phyloP scores from a whole-genome alignment of 305 asterid genomes.

The Stenogyne calaminthoides region DNA sequence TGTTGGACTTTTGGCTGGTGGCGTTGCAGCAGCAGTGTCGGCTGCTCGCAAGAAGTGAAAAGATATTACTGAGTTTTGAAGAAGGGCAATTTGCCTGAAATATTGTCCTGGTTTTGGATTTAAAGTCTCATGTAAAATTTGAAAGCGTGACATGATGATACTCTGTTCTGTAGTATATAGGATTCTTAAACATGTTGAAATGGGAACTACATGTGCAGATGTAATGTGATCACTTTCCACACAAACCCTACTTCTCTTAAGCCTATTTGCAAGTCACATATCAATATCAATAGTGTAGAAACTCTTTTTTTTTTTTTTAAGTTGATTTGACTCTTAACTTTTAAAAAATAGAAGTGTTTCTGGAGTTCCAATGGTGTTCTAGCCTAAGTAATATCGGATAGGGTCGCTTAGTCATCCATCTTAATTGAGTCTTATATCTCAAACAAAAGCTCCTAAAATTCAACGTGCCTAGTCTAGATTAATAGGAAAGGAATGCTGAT shows the following conservation, averaged over 20 bases:
- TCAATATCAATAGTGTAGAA: too few species aligned
- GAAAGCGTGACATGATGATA: background rate
- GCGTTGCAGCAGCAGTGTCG: conserved; percentile 45
- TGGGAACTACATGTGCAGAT: background rate
- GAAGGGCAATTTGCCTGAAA: background rate
- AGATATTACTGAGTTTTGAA: background rate
- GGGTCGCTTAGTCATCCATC: too few species aligned
- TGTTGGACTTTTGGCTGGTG: conserved; percentile 54
- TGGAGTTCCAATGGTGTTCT: too few species aligned
- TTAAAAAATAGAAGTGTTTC: too few species aligned
- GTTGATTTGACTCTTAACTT: too few species aligned
- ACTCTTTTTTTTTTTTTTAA: too few species aligned
- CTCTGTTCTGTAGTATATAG: background rate
- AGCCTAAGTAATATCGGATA: too few species aligned
- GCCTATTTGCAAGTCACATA: too few species aligned
- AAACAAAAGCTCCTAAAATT: too few species aligned
- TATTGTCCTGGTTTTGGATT: background rate
- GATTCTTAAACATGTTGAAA: background rate
- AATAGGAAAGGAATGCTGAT: too few species aligned
- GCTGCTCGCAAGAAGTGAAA: conserved; percentile 47
- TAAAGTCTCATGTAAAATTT: conserved; percentile 24
- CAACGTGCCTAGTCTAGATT: too few species aligned
- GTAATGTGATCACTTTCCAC: background rate
- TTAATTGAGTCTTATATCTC: too few species aligned
- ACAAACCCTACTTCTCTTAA: background rate